Percentiles rank a stretch among this genome's conserved stretches.
Conservation (phyloP, 257 asterid species). For the Haberlea rhodopensis region DNA sequence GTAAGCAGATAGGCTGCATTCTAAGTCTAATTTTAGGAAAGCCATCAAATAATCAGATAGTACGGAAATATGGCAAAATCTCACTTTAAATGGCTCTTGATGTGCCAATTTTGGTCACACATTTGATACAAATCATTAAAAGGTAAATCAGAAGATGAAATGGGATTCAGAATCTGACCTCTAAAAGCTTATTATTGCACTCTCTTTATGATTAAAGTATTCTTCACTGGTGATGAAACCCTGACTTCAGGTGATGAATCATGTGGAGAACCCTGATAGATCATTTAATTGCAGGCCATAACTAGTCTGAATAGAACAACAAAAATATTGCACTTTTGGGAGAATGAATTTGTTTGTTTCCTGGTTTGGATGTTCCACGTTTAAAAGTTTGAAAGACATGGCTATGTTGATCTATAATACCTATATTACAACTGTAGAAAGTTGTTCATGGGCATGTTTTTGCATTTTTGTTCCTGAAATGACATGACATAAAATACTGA, state of each 20-base stretch:
- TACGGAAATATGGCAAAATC: not conserved
- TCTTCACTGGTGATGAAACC: slow-evolving; percentile 8
- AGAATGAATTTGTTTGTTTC: slow-evolving; percentile 10
- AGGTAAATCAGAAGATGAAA: not conserved
- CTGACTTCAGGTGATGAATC: not conserved
- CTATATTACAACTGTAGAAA: slow-evolving; percentile 1
- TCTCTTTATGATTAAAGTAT: slow-evolving; percentile 1
- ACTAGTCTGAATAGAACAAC: not conserved
- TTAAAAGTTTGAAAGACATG: slow-evolving; percentile 17
- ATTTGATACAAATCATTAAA: not conserved
- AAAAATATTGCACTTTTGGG: slow-evolving; percentile 5
- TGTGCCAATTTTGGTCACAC: not conserved
- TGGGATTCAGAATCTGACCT: slow-evolving; percentile 9
- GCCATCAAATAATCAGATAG: not conserved
- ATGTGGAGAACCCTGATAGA: not conserved
- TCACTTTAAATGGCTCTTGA: not conserved
- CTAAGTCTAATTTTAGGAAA: not conserved
- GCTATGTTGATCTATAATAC: not conserved
- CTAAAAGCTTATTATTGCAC: not conserved
- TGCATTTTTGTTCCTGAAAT: slow-evolving; percentile 16
- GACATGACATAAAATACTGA: slow-evolving; percentile 12
- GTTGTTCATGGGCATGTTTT: slow-evolving; percentile 18
- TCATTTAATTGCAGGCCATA: not conserved
- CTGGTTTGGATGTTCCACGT: slow-evolving; percentile 14
- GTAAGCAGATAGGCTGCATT: not conserved